Evolutionary conservation across 139 green algal genomes (phyloP).

Genomic region (Chlorella sp.): DNA sequence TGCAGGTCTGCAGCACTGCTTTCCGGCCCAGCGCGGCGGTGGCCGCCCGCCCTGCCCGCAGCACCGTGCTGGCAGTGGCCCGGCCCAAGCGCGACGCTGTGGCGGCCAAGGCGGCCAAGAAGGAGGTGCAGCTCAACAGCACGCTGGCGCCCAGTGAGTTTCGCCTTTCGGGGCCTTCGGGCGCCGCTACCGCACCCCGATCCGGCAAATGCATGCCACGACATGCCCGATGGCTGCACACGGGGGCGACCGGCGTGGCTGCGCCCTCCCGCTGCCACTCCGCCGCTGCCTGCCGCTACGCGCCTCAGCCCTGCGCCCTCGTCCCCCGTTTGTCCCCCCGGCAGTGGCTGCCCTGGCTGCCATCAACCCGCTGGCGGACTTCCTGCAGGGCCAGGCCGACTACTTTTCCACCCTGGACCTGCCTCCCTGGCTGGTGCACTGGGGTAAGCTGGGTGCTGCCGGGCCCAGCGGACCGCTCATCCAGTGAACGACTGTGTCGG

Average conservation of each 20-base stretch:
- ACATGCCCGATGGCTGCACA: not conserved
- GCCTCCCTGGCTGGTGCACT: slow-evolving; percentile 45
- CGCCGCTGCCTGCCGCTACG: not conserved
- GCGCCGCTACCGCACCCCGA: rapidly evolving
- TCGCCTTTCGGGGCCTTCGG: too few species aligned
- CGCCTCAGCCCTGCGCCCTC: not conserved
- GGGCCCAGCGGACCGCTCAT: too few species aligned
- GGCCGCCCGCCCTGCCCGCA: not conserved
- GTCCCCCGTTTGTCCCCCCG: not conserved
- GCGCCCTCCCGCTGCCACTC: not conserved
- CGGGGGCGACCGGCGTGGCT: not conserved
- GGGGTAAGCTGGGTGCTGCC: slow-evolving; percentile 5
- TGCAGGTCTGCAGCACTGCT: not conserved
- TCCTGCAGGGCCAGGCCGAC: slow-evolving; percentile 44
- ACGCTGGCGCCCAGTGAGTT: not conserved
- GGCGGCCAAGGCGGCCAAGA: not conserved
- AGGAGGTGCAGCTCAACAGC: slow-evolving; percentile 23
- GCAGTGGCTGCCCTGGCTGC: slow-evolving; percentile 31
- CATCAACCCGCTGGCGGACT: slow-evolving; percentile 38
- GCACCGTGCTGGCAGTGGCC: not conserved
- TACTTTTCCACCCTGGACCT: slow-evolving; percentile 63
- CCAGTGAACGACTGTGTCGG: too few species aligned
- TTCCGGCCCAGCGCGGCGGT: not conserved
- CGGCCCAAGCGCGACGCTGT: not conserved
- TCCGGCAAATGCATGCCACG: not conserved